Percentiles rank a stretch among this genome's conserved stretches.
Evolutionary conservation across 306 rosid genomes (phyloP).

Genomic region (Vicia sativa): DNA sequence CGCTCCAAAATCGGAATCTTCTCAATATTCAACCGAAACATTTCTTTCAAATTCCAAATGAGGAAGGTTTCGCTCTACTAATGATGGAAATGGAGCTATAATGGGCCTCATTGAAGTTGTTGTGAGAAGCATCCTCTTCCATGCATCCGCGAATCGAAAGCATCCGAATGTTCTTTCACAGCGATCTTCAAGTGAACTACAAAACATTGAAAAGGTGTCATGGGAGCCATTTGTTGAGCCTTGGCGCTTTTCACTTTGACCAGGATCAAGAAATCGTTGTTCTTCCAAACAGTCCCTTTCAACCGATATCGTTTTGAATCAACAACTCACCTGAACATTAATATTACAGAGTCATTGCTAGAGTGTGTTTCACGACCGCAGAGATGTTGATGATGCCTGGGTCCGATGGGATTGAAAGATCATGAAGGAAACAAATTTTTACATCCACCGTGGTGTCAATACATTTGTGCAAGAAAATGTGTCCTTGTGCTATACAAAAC

Average conservation of each 20-base stretch:
- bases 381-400: slow-evolving; percentile 75
- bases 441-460: slow-evolving; percentile 49
- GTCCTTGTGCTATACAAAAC: slow-evolving; percentile 90
- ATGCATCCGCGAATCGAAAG: slow-evolving; percentile 48
- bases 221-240: slow-evolving; percentile 98
- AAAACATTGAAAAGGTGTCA: slow-evolving; percentile 84
- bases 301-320: slow-evolving; percentile 72
- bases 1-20: slow-evolving; percentile 51
- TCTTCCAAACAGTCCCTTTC: slow-evolving; percentile 57
- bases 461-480: slow-evolving; percentile 58
- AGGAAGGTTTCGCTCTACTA: slow-evolving; percentile 77
- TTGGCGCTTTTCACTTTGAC: slow-evolving; percentile 68
- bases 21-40: slow-evolving; percentile 46
- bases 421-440: slow-evolving; percentile 48
- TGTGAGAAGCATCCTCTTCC: slow-evolving; percentile 61
- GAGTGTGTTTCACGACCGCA: slow-evolving; percentile 81
- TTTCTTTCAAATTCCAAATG: slow-evolving; percentile 54
- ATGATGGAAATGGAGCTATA: slow-evolving; percentile 93
- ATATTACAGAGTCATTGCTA: slow-evolving; percentile 78
- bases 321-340: slow-evolving; percentile 65
- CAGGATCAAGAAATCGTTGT: slow-evolving; percentile 63
- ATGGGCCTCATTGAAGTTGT: slow-evolving; percentile 86
- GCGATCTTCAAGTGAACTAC: slow-evolving; percentile 73
- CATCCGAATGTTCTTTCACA: slow-evolving; percentile 56
- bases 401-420: slow-evolving; percentile 52